Evolutionary conservation across 2,329 filamentous ascomycete genomes (phyloP).

Genomic region (Acephala macrosclerotiorum): DNA sequence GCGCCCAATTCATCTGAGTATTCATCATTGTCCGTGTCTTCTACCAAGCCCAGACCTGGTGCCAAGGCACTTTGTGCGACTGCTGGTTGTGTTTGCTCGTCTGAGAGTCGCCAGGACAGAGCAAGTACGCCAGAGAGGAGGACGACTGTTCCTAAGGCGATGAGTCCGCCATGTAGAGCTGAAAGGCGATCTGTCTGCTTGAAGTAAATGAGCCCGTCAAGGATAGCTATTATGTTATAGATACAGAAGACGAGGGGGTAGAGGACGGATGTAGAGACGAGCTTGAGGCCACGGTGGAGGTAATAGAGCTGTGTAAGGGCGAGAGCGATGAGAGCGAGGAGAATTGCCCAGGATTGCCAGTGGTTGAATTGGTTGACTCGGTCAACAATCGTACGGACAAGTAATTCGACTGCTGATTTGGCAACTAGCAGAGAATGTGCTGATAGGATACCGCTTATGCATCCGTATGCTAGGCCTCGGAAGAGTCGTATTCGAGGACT

Average conservation of each 20-base stretch:
- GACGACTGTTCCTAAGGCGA: constrained; percentile 85
- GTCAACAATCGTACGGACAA: constrained; percentile 86
- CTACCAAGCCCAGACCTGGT: constrained; percentile 83
- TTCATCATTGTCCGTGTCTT: constrained; percentile 67
- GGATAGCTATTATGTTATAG: constrained; percentile 98
- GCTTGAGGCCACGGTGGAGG: constrained; percentile 89
- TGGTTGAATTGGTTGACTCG: constrained; percentile 91
- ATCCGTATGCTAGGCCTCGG: constrained; percentile 86
- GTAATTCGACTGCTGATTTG: constrained; percentile 93
- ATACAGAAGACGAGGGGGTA: constrained; percentile 98
- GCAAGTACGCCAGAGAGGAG: constrained; percentile 88
- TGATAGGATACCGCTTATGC: constrained; percentile 90
- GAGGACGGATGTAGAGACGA: constrained; percentile 93
- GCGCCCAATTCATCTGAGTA: constrained; percentile 57
- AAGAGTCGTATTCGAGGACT: constrained; percentile 75
- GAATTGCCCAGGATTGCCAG: constrained; percentile 94
- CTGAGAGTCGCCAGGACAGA: constrained; percentile 90
- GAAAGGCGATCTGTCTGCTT: constrained; percentile 83
- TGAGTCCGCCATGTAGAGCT: constrained; percentile 77
- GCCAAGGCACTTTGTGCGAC: constrained; percentile 74
- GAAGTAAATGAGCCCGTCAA: constrained; percentile 98
- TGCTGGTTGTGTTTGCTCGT: constrained; percentile 70
- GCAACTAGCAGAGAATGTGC: constrained; percentile 93
- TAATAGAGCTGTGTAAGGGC: constrained; percentile 94
- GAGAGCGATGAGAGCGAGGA: constrained; percentile 80